Evolutionary conservation across 805 yeast genomes (phyloP), one percentile per base, ranked within the genome.

Genomic region (Cyberlindnera xylosilytica): DNA sequence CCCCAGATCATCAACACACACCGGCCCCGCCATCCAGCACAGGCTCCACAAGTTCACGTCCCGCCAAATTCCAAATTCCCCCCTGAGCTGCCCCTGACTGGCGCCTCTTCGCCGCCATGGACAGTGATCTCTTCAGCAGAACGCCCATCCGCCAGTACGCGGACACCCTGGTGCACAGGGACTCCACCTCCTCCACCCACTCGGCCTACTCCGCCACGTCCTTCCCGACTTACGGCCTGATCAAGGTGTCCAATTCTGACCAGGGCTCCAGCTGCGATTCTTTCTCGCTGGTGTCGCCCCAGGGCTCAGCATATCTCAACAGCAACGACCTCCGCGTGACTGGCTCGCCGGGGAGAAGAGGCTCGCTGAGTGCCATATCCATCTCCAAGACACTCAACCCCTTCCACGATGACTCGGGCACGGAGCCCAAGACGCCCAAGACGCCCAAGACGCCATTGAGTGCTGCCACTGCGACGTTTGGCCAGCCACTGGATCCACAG

Each of bases 231-330:
- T 42, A 46, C 30, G 57, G 58, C 1, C 41, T 54, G 11, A 51
- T 56, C 41, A 54, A 48, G 28, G 47, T 54, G 3, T 50, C 55
- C 27, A 47, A 52, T 19, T 40, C 51, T 1, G 57, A 54, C 20
- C 51, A 51, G 10, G 53, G 49, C 15, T 51, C 57, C 4, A 45
- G 42, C 20, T 52, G 52, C 16, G 50, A 52, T 8, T 47, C 46
- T 7, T 32, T 41, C 20, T 48, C 53, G 1, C 12, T 53, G 13
- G 39, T 39, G 3, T 39, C 51, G 1, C 38, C 38, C 17, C 40
- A 32, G n/a, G 46, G 40, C 4, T 39, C 46, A 3, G 39, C 43
- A 1, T 38, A 39, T 22, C 32, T 38, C 35, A 44, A 32, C 36
- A 39, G 24, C 30, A 38, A 43, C 23, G 46, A 38, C 17, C 37